A percentile compares a stretch with the other conserved stretches of the same genome.
phyloP scores from a whole-genome alignment of 768 basidiomycete genomes.

The Leccinum arenicola region DNA sequence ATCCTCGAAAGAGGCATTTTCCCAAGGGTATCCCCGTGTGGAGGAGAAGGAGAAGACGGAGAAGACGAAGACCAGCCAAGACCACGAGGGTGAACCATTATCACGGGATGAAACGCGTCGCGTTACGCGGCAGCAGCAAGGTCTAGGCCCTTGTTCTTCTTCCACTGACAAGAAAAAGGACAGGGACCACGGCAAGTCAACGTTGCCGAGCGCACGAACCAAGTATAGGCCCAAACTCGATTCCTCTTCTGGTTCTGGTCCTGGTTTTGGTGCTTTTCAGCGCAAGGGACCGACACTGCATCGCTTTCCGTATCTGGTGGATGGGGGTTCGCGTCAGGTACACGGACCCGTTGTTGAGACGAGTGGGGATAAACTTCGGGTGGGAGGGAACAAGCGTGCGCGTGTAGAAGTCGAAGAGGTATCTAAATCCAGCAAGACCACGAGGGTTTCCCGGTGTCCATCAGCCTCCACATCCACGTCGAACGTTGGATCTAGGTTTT shows the following conservation, averaged over 20 bases:
- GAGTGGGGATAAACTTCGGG: constrained; percentile 4
- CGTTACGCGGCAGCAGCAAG: not conserved
- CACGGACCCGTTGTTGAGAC: constrained; percentile 1
- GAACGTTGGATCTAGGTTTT: not conserved
- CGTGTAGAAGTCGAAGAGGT: not conserved
- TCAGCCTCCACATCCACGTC: not conserved
- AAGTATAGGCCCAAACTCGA: constrained; percentile 27
- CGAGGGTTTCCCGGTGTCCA: not conserved
- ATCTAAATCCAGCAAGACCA: not conserved
- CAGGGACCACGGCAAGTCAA: constrained; percentile 1
- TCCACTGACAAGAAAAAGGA: not conserved
- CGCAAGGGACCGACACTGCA: constrained; percentile 19
- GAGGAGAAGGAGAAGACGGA: not conserved
- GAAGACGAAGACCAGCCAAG: not conserved
- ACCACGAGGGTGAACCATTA: constrained; percentile 7
- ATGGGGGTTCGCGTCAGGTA: constrained; percentile 7
- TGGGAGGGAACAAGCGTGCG: not conserved
- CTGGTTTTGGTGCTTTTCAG: not conserved
- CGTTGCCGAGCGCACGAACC: constrained; percentile 27
- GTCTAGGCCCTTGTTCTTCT: not conserved
- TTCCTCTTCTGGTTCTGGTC: not conserved
- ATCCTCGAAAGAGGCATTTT: constrained; percentile 18
- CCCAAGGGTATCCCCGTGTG: constrained; percentile 1
- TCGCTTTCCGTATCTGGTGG: constrained; percentile 20
- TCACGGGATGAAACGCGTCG: constrained; percentile 6